Evolutionary conservation across 768 basidiomycete genomes (phyloP).

Genomic region (Neoboletus magnificus): DNA sequence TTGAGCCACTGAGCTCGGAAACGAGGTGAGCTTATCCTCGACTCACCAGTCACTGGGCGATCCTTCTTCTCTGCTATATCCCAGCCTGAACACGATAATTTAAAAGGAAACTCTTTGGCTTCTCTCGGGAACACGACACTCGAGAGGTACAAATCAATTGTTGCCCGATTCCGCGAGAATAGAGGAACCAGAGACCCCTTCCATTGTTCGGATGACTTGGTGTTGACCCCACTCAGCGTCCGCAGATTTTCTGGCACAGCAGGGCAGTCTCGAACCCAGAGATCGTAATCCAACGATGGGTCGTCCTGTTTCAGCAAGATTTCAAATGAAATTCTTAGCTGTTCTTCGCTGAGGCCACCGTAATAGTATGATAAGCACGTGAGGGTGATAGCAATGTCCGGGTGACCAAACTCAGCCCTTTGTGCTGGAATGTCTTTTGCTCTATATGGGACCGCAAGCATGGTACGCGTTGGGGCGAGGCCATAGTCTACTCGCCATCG

Average conservation of each 20-base stretch:
- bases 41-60: slow-evolving; percentile 15
- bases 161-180: slow-evolving; percentile 28
- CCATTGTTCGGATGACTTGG: slow-evolving; percentile 30
- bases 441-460: slow-evolving; percentile 37
- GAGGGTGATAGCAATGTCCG: slow-evolving; percentile 33
- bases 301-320: slow-evolving; percentile 29
- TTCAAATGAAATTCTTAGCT: slow-evolving; percentile 31
- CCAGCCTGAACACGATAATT: slow-evolving; percentile 36
- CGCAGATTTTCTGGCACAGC: slow-evolving; percentile 20
- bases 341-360: slow-evolving; percentile 29
- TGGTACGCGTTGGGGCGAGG: slow-evolving; percentile 29
- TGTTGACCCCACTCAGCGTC: slow-evolving; percentile 21
- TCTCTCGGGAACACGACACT: slow-evolving; percentile 37
- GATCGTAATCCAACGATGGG: slow-evolving; percentile 30
- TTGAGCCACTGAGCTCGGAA: not conserved
- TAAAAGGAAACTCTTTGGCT: slow-evolving; percentile 35
- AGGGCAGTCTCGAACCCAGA: slow-evolving; percentile 26
- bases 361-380: slow-evolving; percentile 40
- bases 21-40: not conserved
- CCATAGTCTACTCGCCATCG: slow-evolving; percentile 42
- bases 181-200: slow-evolving; percentile 21
- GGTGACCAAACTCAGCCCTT: slow-evolving; percentile 40
- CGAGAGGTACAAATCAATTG: slow-evolving; percentile 37
- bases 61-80: slow-evolving; percentile 32
- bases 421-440: slow-evolving; percentile 38